Conservation (phyloP, 2,329 filamentous ascomycete genomes). For the Macrophomina tecta region DNA sequence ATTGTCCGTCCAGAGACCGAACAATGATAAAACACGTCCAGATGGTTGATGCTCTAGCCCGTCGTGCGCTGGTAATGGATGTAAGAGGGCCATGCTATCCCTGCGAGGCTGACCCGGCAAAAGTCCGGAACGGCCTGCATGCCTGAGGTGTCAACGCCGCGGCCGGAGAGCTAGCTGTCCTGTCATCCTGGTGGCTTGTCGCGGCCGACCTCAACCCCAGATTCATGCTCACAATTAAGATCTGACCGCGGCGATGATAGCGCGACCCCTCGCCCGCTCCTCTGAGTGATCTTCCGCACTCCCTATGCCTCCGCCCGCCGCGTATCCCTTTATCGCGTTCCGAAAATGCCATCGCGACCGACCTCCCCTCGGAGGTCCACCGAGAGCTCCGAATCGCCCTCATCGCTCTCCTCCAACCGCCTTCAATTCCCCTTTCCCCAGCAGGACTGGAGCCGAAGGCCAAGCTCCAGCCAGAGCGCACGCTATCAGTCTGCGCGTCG, state of each 20-base stretch:
- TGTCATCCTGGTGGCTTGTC: constrained; percentile 18
- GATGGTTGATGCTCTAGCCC: too few relatives aligned
- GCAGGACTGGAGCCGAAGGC: constrained; percentile 59
- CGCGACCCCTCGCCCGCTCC: constrained; percentile 11
- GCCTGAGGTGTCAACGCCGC: constrained; percentile 14
- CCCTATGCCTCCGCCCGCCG: constrained; percentile 32
- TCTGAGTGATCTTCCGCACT: constrained; percentile 17
- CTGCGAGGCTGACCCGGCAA: neutral
- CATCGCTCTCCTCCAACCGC: constrained; percentile 47
- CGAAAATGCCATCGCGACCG: constrained; percentile 50
- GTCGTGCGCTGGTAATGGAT: too few relatives aligned
- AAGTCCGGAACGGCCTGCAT: neutral
- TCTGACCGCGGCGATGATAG: constrained; percentile 20
- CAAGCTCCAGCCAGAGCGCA: constrained; percentile 48
- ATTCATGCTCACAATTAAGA: constrained; percentile 14
- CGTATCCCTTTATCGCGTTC: constrained; percentile 22
- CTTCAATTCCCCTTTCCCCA: constrained; percentile 62
- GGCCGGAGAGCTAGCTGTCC: constrained; percentile 20
- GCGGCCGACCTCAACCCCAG: constrained; percentile 8
- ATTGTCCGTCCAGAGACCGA: too few relatives aligned
- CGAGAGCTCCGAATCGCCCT: constrained; percentile 56
- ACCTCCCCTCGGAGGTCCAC: constrained; percentile 53
- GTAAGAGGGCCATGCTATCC: neutral
- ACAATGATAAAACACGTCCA: too few relatives aligned
- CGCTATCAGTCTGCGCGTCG: constrained; percentile 64